Base-by-base conservation (phyloP, 257 asterid genomes). In the Paulownia fortunei region DNA sequence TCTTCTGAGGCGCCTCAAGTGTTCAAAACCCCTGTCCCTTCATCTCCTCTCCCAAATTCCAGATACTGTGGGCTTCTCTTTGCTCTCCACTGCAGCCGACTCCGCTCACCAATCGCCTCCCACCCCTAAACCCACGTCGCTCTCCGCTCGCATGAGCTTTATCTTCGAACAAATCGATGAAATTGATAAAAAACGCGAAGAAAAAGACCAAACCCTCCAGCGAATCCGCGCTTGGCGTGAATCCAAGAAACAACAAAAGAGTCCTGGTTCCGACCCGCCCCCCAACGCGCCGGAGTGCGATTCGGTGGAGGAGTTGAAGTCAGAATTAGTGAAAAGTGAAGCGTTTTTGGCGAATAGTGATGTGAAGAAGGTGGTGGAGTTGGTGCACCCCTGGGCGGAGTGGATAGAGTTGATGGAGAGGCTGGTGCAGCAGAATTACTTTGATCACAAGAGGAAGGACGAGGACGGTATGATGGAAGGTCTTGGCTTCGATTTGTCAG, bases 331-430 rank as follows among this genome's bases (percentile, higher is more conserved):
- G 36, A 86, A 84, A 27, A 87, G 84, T 30, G 88, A 75, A 56
- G 81, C 34, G 19, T 77, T 84, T 41, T 41, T 87, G 88, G 82
- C 60, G 74, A 74, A 69, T 64, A 66, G 60, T 59, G 77, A 67
- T 55, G 76, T 37, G 69, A 87, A 86, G 77, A 84, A 78, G 86
- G 87, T 86, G 78, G 91, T 94, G 85, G 97, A 91, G 83, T 71
- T 92, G 81, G 94, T 89, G 71, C 99, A 95, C 80, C 99, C 97
- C 0, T 95, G 98, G 99, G 83, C 95, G 8, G 99, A 95, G 86
- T 92, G 99, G 99, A 76, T 95, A 44, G 97, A 88, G 86, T 73
- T 95, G 77, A 89, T 92, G 97, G 98, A 91, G 92, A 89, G 97
- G 83, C 85, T 95, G 55, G 86, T 95, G 79, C 90, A 91, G 89